Evolutionary conservation across 176 grass and related monocot genomes (phyloP), one percentile per base, ranked within the genome.

Genomic region (Coix lacrymajobi): DNA sequence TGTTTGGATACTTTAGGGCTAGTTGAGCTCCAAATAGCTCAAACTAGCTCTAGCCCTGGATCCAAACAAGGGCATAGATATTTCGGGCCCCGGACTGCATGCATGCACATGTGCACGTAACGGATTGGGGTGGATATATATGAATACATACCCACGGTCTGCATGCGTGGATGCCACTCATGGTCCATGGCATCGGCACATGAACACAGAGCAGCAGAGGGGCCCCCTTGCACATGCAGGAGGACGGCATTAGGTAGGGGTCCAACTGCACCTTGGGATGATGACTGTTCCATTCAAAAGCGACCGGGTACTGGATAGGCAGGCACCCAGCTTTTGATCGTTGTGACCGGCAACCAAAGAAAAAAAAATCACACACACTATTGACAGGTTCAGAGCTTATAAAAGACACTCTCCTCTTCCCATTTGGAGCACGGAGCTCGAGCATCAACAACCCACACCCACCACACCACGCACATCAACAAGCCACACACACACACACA

Each of bases 211-310:
- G 79, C 22, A 1, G 28, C 41, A 62, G 51, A 40, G 72, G 79
- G 73, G n/a, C n/a, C 11, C 16, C 56, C 46, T 33, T 79, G 80
- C 84, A 87, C 84, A 90, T 86, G 83, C 72, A 71, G 34, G 19
- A 38, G 69, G 46, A 7, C 45, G 60, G 29, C 38, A 46, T 69
- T 84, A 66, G 87, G 48, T 38, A 69, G 69, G 76, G 69, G 69
- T 45, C 72, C 68, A 78, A 31, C 49, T 81, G 68, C 58, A 26
- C 63, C 9, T 83, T 34, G 62, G 39, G 71, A 39, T 51, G 69
- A 81, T 89, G 87, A 92, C 86, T 87, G 86, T 92, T 83, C 77
- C 74, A 82, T 86, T 58, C 84, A 56, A 73, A 94, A 87, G 79
- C 14, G 11, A 75, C 62, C 20, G 20, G 41, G 57, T 73, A 52